Conservation (phyloP, 768 basidiomycete species). For the Amyloporia xantha region DNA sequence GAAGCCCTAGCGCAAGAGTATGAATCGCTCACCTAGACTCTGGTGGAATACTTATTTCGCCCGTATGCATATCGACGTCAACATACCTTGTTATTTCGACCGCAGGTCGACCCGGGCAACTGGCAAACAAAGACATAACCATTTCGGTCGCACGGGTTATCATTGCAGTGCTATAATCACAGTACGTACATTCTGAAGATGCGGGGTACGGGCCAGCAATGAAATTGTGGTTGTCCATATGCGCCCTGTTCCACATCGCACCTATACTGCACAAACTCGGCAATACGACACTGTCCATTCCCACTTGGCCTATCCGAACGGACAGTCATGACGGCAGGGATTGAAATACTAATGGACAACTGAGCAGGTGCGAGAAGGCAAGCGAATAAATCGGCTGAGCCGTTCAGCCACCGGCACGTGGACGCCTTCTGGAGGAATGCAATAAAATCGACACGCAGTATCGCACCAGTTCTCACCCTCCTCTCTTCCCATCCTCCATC, state of each 20-base stretch:
- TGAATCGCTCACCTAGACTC: conserved; percentile 32
- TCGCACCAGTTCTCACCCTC: conserved; percentile 11
- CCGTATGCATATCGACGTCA: conserved; percentile 13
- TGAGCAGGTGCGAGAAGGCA: not conserved
- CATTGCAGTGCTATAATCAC: too few relatives aligned
- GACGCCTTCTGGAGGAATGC: not conserved
- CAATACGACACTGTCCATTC: conserved; percentile 44
- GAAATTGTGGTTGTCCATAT: conserved; percentile 28
- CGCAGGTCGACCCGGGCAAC: conserved; percentile 60
- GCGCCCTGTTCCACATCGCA: conserved; percentile 39
- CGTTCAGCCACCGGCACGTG: not conserved
- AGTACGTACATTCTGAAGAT: conserved; percentile 61
- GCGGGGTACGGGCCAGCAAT: conserved; percentile 71
- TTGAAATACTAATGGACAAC: not conserved
- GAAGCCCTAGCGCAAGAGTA: not conserved
- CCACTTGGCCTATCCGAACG: not conserved
- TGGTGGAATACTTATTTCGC: conserved; percentile 17
- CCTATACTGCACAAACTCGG: conserved; percentile 67
- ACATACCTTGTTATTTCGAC: conserved; percentile 38
- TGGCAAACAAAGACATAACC: too few relatives aligned
- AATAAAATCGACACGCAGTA: conserved; percentile 18
- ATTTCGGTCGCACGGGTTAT: too few relatives aligned
- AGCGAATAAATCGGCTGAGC: not conserved
- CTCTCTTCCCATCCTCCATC: conserved; percentile 14
- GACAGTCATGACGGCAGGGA: not conserved